Base-by-base conservation (phyloP, 768 basidiomycete genomes). In the Sarcodon aspratus region DNA sequence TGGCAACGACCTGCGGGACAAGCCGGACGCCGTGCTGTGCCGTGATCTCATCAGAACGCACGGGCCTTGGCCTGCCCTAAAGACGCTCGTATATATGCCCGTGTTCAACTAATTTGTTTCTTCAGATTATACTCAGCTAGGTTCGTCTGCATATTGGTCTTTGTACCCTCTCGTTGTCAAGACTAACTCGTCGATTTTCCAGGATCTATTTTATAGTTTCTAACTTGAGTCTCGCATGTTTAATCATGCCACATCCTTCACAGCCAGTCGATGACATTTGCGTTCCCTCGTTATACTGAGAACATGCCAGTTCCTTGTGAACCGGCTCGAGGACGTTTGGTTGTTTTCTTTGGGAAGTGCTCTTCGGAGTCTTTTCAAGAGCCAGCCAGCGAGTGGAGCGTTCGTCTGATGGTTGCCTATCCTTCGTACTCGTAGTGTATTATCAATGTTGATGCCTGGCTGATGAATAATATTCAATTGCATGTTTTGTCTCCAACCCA, bases 211-310 rank as follows among this genome's bases (percentile, higher is more conserved):
- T 48, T 64, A 63, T 62, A 65, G 63, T 62, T 64, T 64, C 67
- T 67, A 67, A 68, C 67, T 66, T 61, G 67, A 66, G 67, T 69
- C 65, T 68, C 60, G 67, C 67, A 68, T 65, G 63, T 67, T 67
- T 66, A 68, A 60, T 61, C 64, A 64, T 68, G 67, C 66, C 67
- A 60, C 65, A 62, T 65, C 56, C 63, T 62, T 68, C 61, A 56
- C 55, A 59, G 66, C 67, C 64, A 65, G 61, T 63, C 57, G 67
- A 68, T 68, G 67, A 68, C 59, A 54, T 40, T 45, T 37, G 59
- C 65, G 62, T 54, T 55, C 61, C 50, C 64, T 61, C 67, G 63
- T 68, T 57, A 58, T 56, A 64, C 67, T 55, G 67, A 68, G 67
- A 67, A 68, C 67, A 65, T 58, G 59, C 48, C 59, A 46, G 48